Base-by-base conservation (phyloP, 345 rosid genomes). In the Rubroshorea leprosula region DNA sequence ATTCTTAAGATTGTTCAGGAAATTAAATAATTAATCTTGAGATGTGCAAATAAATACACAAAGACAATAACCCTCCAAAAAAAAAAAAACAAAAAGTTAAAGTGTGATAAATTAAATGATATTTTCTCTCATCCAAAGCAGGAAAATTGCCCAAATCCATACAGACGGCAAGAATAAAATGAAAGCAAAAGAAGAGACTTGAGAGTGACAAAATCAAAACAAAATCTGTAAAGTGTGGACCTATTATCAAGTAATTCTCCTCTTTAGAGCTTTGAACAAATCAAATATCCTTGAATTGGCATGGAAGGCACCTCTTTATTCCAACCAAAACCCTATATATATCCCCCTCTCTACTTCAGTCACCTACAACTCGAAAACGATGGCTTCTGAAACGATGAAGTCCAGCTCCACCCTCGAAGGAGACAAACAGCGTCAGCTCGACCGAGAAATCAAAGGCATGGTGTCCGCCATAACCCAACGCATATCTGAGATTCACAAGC, bases 361-460 rank as follows among this genome's bases (percentile, higher is more conserved):
- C 2, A 1, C 17, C 15, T 69, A 20, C 18, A 31, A 17, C 15
- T 6, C 46, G 14, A 12, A n/a, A 55, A 60, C 7, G 54, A 81
- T 82, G 84, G 51, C 68, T 66, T 55, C 63, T 1, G 83, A 76
- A 44, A 55, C 67, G 27, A 17, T 54, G 41, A 69, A 69, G 65
- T 63, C 73, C 17, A 20, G 23, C 57, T 13, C 63, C 16, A 46
- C 72, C 24, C 45, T 55, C 7, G 78, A 72, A 10, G 71, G 26
- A 24, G 66, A 67, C 31, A 62, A 70, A 54, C 67, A 60, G 6
- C 78, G 60, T 19, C 39, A 51, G 19, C 61, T 74, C 18, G 73
- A 80, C 19, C 69, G 63, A 4, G 81, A 68, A 10, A 65, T 77
- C 23, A 60, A 68, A 26, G 78, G 75, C 75, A 85, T 78, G 84